These are phyloP conservation scores for Peronospora farinosa DNA, from an alignment of 352 stramenopile genomes.

Conservation along the genomic window DNA sequence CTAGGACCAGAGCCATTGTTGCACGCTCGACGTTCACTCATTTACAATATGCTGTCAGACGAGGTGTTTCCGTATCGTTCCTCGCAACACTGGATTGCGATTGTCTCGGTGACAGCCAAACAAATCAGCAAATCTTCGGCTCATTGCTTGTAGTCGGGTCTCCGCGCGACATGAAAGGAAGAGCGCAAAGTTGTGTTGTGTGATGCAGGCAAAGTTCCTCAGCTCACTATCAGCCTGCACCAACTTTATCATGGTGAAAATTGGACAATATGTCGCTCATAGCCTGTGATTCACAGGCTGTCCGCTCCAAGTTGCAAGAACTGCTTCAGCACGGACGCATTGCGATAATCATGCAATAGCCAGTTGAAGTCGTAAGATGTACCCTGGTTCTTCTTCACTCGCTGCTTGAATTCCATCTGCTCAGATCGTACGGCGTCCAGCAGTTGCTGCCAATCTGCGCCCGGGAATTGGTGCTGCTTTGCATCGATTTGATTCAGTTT, in stretches of 20 bases:
- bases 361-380: constrained; percentile 13
- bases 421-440: constrained; percentile 15
- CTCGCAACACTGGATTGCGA: too few species aligned
- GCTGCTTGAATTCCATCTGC: constrained; percentile 7
- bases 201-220: not conserved
- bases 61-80: constrained; percentile 7
- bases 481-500: constrained; percentile 15
- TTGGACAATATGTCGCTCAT: not conserved
- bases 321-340: constrained; percentile 23
- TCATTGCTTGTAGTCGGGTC: not conserved
- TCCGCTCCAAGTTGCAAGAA: constrained; percentile 8
- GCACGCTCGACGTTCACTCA: constrained; percentile 11
- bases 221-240: not conserved
- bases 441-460: constrained; percentile 22
- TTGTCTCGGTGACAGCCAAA: too few species aligned
- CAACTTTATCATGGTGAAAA: not conserved
- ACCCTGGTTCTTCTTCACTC: constrained; percentile 4
- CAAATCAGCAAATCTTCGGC: not conserved
- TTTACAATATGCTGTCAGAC: constrained; percentile 7
- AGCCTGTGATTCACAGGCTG: not conserved
- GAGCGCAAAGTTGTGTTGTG: constrained; percentile 13
- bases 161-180: not conserved
- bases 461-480: constrained; percentile 6
- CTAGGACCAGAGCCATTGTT: constrained; percentile 10
- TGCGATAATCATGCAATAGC: constrained; percentile 29